phyloP scores from a whole-genome alignment of 768 basidiomycete genomes.

The Tylopilus sp. region DNA sequence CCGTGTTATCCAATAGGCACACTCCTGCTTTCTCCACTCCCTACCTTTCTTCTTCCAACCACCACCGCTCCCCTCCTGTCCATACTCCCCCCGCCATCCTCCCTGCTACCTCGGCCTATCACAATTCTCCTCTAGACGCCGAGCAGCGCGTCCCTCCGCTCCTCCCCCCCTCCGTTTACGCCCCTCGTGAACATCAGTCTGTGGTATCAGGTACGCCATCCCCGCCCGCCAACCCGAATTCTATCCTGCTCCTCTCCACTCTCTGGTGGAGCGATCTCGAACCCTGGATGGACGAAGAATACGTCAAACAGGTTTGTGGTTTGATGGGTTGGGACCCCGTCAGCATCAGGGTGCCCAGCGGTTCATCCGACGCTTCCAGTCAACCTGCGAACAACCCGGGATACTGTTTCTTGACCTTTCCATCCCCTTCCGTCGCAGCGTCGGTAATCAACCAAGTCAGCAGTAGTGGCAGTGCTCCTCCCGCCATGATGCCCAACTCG shows the following conservation, averaged over 20 bases:
- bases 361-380: slow-evolving; percentile 52
- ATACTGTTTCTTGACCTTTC: slow-evolving; percentile 86
- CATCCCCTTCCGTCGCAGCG: slow-evolving; percentile 63
- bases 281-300: slow-evolving; percentile 97
- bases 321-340: slow-evolving; percentile 86
- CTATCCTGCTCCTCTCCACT: slow-evolving; percentile 48
- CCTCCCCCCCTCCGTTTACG: slow-evolving; percentile 16
- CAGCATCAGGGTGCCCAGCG: slow-evolving; percentile 67
- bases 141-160: slow-evolving; percentile 18
- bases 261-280: slow-evolving; percentile 89
- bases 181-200: slow-evolving; percentile 18
- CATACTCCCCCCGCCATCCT: slow-evolving; percentile 21
- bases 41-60: slow-evolving; percentile 41
- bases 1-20: slow-evolving; percentile 33
- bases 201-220: slow-evolving; percentile 14
- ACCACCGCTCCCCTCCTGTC: slow-evolving; percentile 40
- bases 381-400: slow-evolving; percentile 81
- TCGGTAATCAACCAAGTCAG: slow-evolving; percentile 69
- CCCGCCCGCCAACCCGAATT: slow-evolving; percentile 27
- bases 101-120: slow-evolving; percentile 17
- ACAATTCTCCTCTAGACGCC: slow-evolving; percentile 15
- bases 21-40: slow-evolving; percentile 22
- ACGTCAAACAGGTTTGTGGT: slow-evolving; percentile 81
- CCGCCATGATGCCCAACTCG: slow-evolving; percentile 83
- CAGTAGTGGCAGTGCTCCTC: slow-evolving; percentile 36